Base-by-base conservation (phyloP, 495 filamentous ascomycete genomes). In the Aspergillus conjunctus region DNA sequence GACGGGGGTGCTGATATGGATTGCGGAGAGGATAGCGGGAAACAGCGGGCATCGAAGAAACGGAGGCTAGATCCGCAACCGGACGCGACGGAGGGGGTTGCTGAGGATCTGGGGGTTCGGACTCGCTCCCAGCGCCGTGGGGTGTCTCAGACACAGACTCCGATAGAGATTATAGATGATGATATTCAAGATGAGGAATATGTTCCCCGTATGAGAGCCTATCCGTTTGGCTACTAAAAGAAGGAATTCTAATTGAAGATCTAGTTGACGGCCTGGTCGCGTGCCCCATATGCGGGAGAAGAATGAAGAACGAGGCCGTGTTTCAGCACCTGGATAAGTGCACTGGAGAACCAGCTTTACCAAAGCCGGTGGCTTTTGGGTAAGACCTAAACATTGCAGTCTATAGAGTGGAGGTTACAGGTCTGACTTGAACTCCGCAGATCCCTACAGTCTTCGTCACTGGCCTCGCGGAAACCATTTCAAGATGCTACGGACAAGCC, bases 251-350 rank as follows among this genome's bases (percentile, higher is more conserved):
- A 69, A 76, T 39, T 21, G 54, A 12, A 8, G 30, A 50, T 17
- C 4, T 68, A 83, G 87, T 87, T 54, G 88, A 93, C 62, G 93
- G 91, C 7, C 74, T 93, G 18, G 87, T 91, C 4, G 74, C 83
- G 15, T 98, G 94, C 72, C 94, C 94, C 0, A 87, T 93, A 7
- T 98, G 94, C 70, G 70, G 73, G 22, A 78, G 81, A 56, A 82
- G 83, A 33, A 93, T 98, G 86, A 96, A 92, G 71, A 78, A 83
- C 21, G 79, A 79, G 48, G 75, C 77, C n/a, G 87, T 98, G 1
- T 90, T 88, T 62, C 59, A 74, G 37, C 94, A 98, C 75, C 70
- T 98, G n/a, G 91, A 96, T 73, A 79, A 66, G 0, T 88, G 72
- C 43, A 73, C 64, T 31, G 73, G 71, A 34, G 68, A 66, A 7